These are phyloP conservation scores for Yarrowia bubula DNA, from an alignment of 805 yeast genomes.

Conservation along the genomic window DNA sequence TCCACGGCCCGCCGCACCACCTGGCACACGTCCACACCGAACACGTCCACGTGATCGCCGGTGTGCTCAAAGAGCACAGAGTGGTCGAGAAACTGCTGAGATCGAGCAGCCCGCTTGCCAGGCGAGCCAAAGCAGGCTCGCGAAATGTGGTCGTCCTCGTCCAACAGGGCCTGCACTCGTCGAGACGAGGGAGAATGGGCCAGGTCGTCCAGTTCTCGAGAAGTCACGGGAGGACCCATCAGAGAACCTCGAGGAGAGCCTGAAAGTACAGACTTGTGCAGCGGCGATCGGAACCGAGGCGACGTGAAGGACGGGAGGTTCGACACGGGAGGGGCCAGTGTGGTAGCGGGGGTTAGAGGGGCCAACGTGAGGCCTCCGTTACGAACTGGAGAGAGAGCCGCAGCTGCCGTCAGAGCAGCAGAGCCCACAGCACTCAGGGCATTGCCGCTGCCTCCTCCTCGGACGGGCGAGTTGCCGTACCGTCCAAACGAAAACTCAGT, in stretches of 20 bases:
- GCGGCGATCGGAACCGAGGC: slow-evolving; percentile 20
- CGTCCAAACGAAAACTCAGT: slow-evolving; percentile 17
- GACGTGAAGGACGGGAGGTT: slow-evolving; percentile 1
- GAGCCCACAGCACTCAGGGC: slow-evolving; percentile 12
- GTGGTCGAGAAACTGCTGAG: slow-evolving; percentile 36
- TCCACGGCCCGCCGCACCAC: slow-evolving; percentile 50
- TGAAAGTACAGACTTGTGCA: slow-evolving; percentile 16
- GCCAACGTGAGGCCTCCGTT: slow-evolving; percentile 29
- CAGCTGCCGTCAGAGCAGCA: slow-evolving; percentile 4
- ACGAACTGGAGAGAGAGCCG: slow-evolving; percentile 14
- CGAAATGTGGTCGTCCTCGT: slow-evolving; percentile 38
- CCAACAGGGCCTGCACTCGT: slow-evolving; percentile 12
- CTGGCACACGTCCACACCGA: slow-evolving; percentile 57
- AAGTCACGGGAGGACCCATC: slow-evolving; percentile 6
- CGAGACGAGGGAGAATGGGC: slow-evolving; percentile 7
- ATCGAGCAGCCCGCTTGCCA: slow-evolving; percentile 36
- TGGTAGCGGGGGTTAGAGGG: slow-evolving; percentile 28
- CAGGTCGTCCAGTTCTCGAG: slow-evolving; percentile 1
- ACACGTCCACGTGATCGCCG: slow-evolving; percentile 40
- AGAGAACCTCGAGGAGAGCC: slow-evolving; percentile 15
- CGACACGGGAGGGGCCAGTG: slow-evolving; percentile 20
- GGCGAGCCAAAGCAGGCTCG: slow-evolving; percentile 43
- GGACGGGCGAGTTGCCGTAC: slow-evolving; percentile 16
- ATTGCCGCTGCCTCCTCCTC: not conserved
- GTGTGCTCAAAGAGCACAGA: slow-evolving; percentile 29